A percentile compares a stretch with the other conserved stretches of the same genome.
Evolutionary conservation across 257 asterid species (phyloP).

Genomic region (Solanum chaucha): DNA sequence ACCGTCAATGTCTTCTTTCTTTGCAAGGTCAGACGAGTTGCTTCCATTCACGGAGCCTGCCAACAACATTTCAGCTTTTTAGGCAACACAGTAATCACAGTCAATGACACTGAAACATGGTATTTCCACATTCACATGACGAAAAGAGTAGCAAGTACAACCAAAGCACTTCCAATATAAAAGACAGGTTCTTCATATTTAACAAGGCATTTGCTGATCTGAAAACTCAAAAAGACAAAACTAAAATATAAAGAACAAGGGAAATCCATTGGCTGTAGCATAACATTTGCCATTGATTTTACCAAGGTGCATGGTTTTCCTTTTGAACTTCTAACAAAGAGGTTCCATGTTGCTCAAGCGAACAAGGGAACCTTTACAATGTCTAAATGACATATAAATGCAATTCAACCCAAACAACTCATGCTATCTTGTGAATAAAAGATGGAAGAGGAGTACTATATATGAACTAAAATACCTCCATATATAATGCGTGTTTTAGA

Average conservation of each 20-base stretch:
- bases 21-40: constrained; percentile 8
- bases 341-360: neutral
- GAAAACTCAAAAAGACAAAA: neutral
- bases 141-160: neutral
- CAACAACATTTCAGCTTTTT: neutral
- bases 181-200: neutral
- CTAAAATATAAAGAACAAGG: neutral
- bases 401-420: neutral
- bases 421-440: neutral
- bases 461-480: constrained; percentile 11
- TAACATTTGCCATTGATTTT: neutral
- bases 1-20: constrained; percentile 3
- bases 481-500: constrained; percentile 14
- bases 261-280: neutral
- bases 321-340: neutral
- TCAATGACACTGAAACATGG: neutral
- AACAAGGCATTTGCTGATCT: neutral
- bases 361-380: neutral
- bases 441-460: neutral
- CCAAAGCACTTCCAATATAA: neutral
- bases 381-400: neutral
- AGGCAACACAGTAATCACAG: neutral
- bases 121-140: neutral
- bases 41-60: constrained; percentile 39
- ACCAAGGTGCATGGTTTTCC: neutral